These are phyloP conservation scores for Curvularia verruculosa DNA, from an alignment of 2,329 filamentous ascomycete species.

Conservation along the genomic window DNA sequence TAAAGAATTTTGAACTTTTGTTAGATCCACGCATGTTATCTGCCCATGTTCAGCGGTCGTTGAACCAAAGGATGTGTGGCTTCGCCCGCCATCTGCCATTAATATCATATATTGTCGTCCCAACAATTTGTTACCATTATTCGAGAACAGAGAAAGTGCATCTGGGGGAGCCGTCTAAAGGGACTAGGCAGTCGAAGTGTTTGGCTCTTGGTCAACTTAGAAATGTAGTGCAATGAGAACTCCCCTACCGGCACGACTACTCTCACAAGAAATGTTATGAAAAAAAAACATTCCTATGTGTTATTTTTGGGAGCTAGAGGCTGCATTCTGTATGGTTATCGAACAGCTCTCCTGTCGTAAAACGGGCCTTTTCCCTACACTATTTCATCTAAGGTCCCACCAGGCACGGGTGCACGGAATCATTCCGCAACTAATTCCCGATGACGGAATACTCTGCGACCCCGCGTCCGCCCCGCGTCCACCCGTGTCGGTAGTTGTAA, in stretches of 20 bases:
- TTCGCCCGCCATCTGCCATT: background rate
- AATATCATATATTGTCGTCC: background rate
- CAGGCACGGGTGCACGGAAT: slow-evolving; percentile 1
- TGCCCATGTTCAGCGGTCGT: background rate
- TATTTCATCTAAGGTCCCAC: background rate
- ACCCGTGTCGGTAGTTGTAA: slow-evolving; percentile 2
- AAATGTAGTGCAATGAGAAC: no score
- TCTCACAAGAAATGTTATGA: no score
- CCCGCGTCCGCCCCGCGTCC: slow-evolving; percentile 12
- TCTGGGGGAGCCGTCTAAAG: background rate
- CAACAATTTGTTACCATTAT: background rate
- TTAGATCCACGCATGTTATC: background rate
- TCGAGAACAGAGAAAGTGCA: background rate
- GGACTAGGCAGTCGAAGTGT: no score
- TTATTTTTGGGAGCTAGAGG: no score
- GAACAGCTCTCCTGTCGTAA: no score
- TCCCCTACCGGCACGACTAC: no score
- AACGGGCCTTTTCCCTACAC: background rate
- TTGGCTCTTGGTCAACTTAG: no score
- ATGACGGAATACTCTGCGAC: slow-evolving; percentile 3
- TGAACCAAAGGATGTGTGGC: background rate
- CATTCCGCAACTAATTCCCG: slow-evolving; percentile 3
- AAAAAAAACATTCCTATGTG: no score
- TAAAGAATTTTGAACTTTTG: background rate
- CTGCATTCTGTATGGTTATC: no score